A percentile compares a stretch with the other conserved stretches of the same genome.
Evolutionary conservation across 2,329 filamentous ascomycete genomes (phyloP).

Genomic region (Pleoardoris graminearum): DNA sequence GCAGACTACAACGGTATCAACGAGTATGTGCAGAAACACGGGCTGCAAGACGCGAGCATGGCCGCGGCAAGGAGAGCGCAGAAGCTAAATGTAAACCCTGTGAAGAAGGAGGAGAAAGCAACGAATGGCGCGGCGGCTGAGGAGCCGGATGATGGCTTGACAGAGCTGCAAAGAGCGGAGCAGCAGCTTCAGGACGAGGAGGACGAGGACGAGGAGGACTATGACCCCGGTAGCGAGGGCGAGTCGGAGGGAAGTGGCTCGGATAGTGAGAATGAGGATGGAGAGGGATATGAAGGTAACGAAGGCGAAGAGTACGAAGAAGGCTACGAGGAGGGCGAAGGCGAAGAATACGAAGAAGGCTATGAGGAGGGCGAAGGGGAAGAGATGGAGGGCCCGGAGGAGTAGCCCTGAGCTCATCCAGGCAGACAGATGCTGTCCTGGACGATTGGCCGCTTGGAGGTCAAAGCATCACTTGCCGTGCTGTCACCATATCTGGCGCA

Average conservation of each 20-base stretch:
- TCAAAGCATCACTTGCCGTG: too few species aligned
- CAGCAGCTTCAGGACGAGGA: conserved; percentile 43
- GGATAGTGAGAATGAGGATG: conserved; percentile 40
- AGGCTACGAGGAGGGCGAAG: conserved; percentile 23
- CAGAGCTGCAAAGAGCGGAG: conserved; percentile 47
- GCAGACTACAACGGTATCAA: conserved; percentile 65
- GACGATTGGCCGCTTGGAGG: too few species aligned
- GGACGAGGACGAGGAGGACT: conserved; percentile 50
- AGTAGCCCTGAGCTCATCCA: not conserved
- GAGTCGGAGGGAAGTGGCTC: conserved; percentile 46
- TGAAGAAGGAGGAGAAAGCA: conserved; percentile 28
- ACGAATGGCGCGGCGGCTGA: conserved; percentile 23
- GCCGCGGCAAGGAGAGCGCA: conserved; percentile 64
- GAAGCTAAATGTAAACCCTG: conserved; percentile 57
- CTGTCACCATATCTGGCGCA: not conserved
- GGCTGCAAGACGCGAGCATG: conserved; percentile 65
- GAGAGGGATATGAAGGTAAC: conserved; percentile 30
- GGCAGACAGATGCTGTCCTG: not conserved
- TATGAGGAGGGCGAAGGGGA: conserved; percentile 24
- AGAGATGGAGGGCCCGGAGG: conserved; percentile 32
- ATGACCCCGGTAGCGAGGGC: conserved; percentile 47
- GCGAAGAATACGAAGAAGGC: conserved; percentile 37
- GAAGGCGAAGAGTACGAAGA: conserved; percentile 39
- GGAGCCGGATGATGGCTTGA: conserved; percentile 40
- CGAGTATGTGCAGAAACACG: conserved; percentile 63